Percentiles rank a stretch among this genome's conserved stretches.
Evolutionary conservation across 352 stramenopile genomes (phyloP).

Genomic region (Pythium biforme): DNA sequence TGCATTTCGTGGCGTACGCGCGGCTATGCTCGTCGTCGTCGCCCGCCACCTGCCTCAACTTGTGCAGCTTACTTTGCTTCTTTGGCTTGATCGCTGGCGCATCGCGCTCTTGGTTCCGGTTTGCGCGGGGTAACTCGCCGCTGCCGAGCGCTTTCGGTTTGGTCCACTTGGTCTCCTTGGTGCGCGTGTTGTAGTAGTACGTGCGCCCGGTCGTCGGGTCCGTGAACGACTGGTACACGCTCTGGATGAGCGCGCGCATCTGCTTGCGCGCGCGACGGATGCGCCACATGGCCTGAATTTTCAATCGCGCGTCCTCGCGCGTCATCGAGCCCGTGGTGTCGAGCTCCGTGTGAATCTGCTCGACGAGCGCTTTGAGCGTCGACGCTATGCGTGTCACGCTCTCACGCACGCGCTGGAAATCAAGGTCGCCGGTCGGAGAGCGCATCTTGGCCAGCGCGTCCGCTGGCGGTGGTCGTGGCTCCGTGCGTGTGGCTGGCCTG

Average conservation of each 20-base stretch:
- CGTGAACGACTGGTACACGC: constrained; percentile 57
- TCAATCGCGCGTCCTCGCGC: constrained; percentile 50
- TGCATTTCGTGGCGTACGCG: constrained; percentile 30
- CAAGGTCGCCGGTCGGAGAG: constrained; percentile 23
- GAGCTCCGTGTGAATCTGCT: constrained; percentile 49
- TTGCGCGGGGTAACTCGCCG: not conserved
- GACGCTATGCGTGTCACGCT: constrained; percentile 38
- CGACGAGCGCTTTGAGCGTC: constrained; percentile 43
- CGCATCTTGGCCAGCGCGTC: constrained; percentile 6
- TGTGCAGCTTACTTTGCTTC: constrained; percentile 9
- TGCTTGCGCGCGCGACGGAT: constrained; percentile 69
- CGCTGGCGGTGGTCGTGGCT: not conserved
- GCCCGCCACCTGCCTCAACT: no score
- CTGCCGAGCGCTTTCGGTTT: constrained; percentile 48
- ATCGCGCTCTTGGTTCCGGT: constrained; percentile 7
- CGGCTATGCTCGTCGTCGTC: constrained; percentile 3
- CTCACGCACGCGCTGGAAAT: constrained; percentile 46
- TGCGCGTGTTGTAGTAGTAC: constrained; percentile 84
- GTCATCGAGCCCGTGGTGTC: constrained; percentile 40
- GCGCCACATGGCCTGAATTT: constrained; percentile 79
- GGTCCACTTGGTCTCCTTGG: constrained; percentile 63
- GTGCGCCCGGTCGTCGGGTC: constrained; percentile 58
- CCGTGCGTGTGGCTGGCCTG: not conserved
- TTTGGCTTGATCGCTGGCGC: not conserved
- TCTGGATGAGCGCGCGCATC: constrained; percentile 52